Base-by-base conservation (phyloP, 441 rosid species). In the Populus hybrid region DNA sequence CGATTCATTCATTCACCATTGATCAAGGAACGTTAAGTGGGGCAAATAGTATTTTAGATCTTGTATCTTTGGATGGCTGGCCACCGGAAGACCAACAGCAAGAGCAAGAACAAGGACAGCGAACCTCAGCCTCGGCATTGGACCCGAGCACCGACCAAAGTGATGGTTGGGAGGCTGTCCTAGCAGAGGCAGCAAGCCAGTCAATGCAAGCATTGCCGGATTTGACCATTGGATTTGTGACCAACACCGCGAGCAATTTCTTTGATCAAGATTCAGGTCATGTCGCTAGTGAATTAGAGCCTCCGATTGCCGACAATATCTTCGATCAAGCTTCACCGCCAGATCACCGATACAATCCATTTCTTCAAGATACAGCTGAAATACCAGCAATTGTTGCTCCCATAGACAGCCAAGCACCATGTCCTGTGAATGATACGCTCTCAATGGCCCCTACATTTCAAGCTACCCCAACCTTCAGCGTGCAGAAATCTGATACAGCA, bases 331-430 rank as follows among this genome's bases (percentile, higher is more conserved):
- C 74, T 20, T 50, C 82, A 70, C 26, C 12, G 18, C 74, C 77
- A 38, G 70, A 76, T 8, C 77, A 75, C 61, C 84, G 77, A 69
- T 88, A 86, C 80, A 95, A 95, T 82, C 98, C 99, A 10, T 95
- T 95, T 84, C 79, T 95, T 74, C 86, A 81, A 14, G 94, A 89
- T 18, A 68, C 69, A 73, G 35, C 73, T 6, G 81, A 79, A 30
- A 6, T 72, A 12, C 75, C 81, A 3, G 71, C 66, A 11, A 32
- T 8, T 18, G 68, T 64, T 50, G 36, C 76, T 66, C 5, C 70
- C 42, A 0, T 79, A 8, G 26, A 67, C 1, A 73, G 67, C 6
- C 78, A 75, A 32, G 14, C 36, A 9, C 21, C n/a, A 28, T 32
- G 67, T 20, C 72, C 74, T 0, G n/a, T 26, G 11, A 30, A 70